Percentiles rank a stretch among this genome's conserved stretches.
These are phyloP conservation scores for Papilionanthe hybrid DNA, from an alignment of 116 monocot species.

Conservation along the genomic window DNA sequence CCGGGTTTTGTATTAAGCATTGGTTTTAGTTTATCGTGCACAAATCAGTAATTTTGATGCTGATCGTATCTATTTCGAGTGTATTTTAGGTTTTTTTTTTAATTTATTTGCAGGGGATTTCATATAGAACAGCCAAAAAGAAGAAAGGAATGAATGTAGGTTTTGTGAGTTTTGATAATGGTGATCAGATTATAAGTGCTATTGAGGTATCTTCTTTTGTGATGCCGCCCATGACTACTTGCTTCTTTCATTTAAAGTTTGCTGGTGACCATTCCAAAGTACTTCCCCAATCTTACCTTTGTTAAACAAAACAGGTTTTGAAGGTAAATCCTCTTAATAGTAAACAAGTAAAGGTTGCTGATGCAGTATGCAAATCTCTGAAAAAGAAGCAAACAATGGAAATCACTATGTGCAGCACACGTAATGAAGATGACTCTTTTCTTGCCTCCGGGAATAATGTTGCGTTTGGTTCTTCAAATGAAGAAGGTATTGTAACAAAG, in stretches of 20 bases:
- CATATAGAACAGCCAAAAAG: constrained; percentile 62
- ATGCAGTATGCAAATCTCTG: constrained; percentile 46
- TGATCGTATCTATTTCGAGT: too few species aligned
- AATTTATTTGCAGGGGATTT: constrained; percentile 48
- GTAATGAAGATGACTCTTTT: constrained; percentile 7
- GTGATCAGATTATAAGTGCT: constrained; percentile 50
- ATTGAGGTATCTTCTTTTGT: constrained; percentile 47
- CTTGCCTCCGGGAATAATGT: constrained; percentile 7
- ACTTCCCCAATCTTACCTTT: neutral
- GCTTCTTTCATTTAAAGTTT: neutral
- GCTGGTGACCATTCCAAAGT: neutral
- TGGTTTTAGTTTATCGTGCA: neutral
- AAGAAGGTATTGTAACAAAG: constrained; percentile 32
- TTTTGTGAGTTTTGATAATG: constrained; percentile 59
- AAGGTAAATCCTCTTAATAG: constrained; percentile 43
- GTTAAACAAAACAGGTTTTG: constrained; percentile 35
- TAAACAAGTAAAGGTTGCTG: constrained; percentile 65
- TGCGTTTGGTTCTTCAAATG: constrained; percentile 18
- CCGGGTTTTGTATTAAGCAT: neutral
- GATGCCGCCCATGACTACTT: neutral
- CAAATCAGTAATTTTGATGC: neutral
- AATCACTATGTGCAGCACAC: neutral
- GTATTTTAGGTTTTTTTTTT: neutral
- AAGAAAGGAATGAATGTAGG: constrained; percentile 88
- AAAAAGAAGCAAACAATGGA: constrained; percentile 31